Conservation (phyloP, 208 protist genomes). For the Trypanosoma lewisi region DNA sequence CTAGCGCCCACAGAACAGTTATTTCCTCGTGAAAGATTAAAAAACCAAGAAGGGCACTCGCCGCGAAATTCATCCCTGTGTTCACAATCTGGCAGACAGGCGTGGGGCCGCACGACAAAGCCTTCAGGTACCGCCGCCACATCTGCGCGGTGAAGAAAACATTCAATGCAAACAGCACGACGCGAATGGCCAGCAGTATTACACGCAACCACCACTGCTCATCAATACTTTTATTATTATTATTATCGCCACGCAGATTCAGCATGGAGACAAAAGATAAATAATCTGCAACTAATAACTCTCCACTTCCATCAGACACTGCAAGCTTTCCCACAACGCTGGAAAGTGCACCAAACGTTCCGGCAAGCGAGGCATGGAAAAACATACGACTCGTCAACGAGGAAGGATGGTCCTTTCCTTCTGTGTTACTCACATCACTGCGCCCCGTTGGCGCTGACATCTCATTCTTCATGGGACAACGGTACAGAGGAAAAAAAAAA, state of each 20-base stretch:
- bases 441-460: background rate
- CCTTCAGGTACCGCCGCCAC: slow-evolving; percentile 86
- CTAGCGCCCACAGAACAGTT: slow-evolving; percentile 55
- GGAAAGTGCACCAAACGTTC: slow-evolving; percentile 65
- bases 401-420: background rate
- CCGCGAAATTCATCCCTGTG: slow-evolving; percentile 80
- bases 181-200: slow-evolving; percentile 45
- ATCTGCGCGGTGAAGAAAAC: slow-evolving; percentile 73
- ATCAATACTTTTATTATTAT: too few relatives aligned
- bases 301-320: slow-evolving; percentile 29
- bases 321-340: slow-evolving; percentile 74
- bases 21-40: slow-evolving; percentile 74
- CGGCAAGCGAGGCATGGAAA: slow-evolving; percentile 70
- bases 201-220: too few relatives aligned
- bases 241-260: slow-evolving; percentile 14
- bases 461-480: background rate
- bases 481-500: too few relatives aligned
- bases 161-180: slow-evolving; percentile 49
- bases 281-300: background rate
- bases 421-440: too few relatives aligned
- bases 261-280: background rate
- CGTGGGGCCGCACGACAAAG: slow-evolving; percentile 76
- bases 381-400: slow-evolving; percentile 27
- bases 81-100: slow-evolving; percentile 83
- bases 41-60: slow-evolving; percentile 68